phyloP scores from a whole-genome alignment of 371 early-diverging fungal genomes.

The Amoeboaphelidium protococcarum region DNA sequence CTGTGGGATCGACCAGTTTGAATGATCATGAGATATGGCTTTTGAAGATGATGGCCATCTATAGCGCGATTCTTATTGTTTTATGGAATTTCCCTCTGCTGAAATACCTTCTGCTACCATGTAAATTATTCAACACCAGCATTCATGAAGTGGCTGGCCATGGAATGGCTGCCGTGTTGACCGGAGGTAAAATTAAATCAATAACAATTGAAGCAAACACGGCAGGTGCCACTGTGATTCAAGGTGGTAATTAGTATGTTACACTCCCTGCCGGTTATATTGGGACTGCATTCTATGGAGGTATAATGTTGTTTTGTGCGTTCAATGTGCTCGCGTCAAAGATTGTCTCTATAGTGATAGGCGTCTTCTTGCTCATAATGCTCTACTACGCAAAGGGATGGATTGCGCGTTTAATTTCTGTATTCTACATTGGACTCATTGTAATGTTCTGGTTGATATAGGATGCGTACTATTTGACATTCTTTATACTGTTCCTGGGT shows the following conservation, averaged over 20 bases:
- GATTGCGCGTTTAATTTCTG: constrained; percentile 48
- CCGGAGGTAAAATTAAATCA: constrained; percentile 67
- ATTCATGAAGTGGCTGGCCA: constrained; percentile 49
- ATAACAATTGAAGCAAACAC: constrained; percentile 74
- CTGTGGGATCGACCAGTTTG: no score
- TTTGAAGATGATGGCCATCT: no score
- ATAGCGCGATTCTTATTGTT: no score
- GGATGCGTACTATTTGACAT: constrained; percentile 37
- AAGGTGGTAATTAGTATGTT: constrained; percentile 18
- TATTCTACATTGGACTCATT: constrained; percentile 51
- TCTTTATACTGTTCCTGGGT: constrained; percentile 69
- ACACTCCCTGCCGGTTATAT: constrained; percentile 24
- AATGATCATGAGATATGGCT: no score
- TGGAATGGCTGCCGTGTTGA: constrained; percentile 30
- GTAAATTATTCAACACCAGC: constrained; percentile 54
- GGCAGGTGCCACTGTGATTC: constrained; percentile 66
- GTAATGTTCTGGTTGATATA: constrained; percentile 60
- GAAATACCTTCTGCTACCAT: constrained; percentile 59
- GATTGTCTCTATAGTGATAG: constrained; percentile 45
- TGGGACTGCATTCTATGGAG: constrained; percentile 45
- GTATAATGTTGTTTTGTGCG: constrained; percentile 65
- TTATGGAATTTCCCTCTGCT: constrained; percentile 65
- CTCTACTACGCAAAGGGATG: constrained; percentile 53
- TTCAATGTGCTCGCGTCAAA: constrained; percentile 63
- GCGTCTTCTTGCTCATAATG: constrained; percentile 37